Evolutionary conservation across 2,329 filamentous ascomycete genomes (phyloP).

Genomic region (Bipolaris oryzae): DNA sequence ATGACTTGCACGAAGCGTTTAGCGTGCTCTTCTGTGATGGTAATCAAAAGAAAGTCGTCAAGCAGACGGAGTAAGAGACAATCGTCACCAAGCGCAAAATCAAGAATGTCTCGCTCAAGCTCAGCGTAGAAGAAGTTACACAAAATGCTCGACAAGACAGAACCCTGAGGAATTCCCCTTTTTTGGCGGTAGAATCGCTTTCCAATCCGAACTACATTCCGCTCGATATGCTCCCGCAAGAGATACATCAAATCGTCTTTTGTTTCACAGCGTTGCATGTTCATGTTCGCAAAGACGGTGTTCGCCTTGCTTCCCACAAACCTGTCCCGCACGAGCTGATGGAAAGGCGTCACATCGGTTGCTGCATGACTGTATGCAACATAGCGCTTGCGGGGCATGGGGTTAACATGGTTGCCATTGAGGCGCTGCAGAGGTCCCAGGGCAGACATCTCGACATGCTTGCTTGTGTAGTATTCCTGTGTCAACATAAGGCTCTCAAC

Average conservation of each 20-base stretch:
- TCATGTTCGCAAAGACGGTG: constrained; percentile 77
- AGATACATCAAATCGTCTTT: constrained; percentile 69
- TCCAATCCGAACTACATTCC: constrained; percentile 86
- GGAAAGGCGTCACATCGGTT: constrained; percentile 41
- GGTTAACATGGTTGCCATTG: constrained; percentile 37
- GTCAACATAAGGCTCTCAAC: constrained; percentile 64
- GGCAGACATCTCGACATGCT: constrained; percentile 74
- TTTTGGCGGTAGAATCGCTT: constrained; percentile 89
- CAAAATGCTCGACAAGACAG: constrained; percentile 80
- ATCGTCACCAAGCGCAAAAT: constrained; percentile 66
- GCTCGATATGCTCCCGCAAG: constrained; percentile 77
- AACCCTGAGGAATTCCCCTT: constrained; percentile 90
- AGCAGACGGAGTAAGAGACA: constrained; percentile 80
- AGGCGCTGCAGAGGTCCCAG: constrained; percentile 43
- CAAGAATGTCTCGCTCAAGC: constrained; percentile 72
- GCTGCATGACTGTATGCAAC: constrained; percentile 48
- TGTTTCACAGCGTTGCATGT: constrained; percentile 63
- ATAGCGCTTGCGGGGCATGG: constrained; percentile 47
- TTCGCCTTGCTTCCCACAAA: constrained; percentile 54
- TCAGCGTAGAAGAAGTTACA: constrained; percentile 97
- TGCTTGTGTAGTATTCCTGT: constrained; percentile 71
- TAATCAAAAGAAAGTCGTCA: constrained; percentile 93
- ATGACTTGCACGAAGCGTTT: constrained; percentile 76
- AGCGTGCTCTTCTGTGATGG: constrained; percentile 69
- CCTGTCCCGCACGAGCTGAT: constrained; percentile 37